Conservation (phyloP, 2,329 filamentous ascomycete species). For the Xylaria digitata region DNA sequence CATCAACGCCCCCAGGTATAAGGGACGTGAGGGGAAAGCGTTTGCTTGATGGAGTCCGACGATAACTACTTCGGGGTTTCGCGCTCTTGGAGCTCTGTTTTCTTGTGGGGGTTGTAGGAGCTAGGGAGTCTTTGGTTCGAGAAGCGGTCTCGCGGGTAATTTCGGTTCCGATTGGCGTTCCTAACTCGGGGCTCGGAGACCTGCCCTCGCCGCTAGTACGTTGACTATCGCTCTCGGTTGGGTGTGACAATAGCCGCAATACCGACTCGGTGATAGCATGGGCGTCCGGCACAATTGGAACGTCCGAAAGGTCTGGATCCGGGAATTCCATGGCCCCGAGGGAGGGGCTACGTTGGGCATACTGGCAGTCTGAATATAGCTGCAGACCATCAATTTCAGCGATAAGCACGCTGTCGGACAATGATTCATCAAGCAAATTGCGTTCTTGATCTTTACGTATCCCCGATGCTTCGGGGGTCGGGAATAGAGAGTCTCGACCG, state of each 20-base stretch:
- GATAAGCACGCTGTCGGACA: background rate
- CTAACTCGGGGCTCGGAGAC: slow-evolving; percentile 37
- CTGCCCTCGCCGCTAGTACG: slow-evolving; percentile 8
- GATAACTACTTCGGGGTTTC: slow-evolving; percentile 8
- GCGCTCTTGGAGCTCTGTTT: slow-evolving; percentile 19
- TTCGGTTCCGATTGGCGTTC: slow-evolving; percentile 27
- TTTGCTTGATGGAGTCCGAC: slow-evolving; percentile 32
- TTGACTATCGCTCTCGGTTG: background rate
- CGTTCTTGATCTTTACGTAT: background rate
- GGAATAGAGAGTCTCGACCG: background rate
- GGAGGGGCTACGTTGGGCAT: slow-evolving; percentile 27
- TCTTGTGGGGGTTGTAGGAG: slow-evolving; percentile 34
- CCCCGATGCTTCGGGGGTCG: background rate
- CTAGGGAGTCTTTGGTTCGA: background rate
- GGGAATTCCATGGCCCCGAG: slow-evolving; percentile 23
- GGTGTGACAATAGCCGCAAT: background rate
- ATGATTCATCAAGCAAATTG: background rate
- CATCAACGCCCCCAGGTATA: slow-evolving; percentile 38
- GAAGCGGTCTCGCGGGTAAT: background rate
- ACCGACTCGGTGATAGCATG: background rate
- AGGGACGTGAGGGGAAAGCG: slow-evolving; percentile 43
- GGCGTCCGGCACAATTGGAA: background rate
- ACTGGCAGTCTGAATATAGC: slow-evolving; percentile 1
- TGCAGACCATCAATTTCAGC: slow-evolving; percentile 19
- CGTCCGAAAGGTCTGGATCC: slow-evolving; percentile 16